Evolutionary conservation across 1,139 yeast genomes (phyloP), one percentile per base, ranked within the genome.

Genomic region (Kurtzmaniella quercitrusa): DNA sequence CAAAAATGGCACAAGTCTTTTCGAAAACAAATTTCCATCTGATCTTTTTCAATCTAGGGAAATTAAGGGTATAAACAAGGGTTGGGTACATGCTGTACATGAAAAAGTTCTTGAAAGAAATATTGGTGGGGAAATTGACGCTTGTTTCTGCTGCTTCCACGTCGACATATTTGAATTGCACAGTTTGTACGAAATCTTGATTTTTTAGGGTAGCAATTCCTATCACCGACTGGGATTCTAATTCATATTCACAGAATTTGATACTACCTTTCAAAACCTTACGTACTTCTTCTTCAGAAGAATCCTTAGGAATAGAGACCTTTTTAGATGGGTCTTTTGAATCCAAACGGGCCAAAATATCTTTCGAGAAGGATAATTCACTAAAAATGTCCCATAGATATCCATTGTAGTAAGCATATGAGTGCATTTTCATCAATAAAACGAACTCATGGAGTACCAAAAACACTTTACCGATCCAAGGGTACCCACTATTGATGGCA

Each of bases 21-120:
- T 79, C 82, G n/a, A 70, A 58, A 2, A 90, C 82, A 57, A 85
- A 90, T 1, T 59, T 44, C 85, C 87, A 79, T 54, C 96, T 76
- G 40, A 93, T 81, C 33, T 60, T 63, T 15, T 73, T 61, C 0
- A 90, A 88, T 52, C 96, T 73, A 27, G 97, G 96, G 57, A 81
- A 91, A 46, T 82, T 83, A 40, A 86, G 75, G 47, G 85, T 82
- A 56, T 85, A 86, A 25, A 93, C 95, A 44, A 90, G 65, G 0
- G 95, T 87, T n/a, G 98, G 98, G 59, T 79, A 90, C 95, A 88
- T 85, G 17, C 95, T 71, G 64, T 75, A 93, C 61, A 70, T 74
- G 59, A 90, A 88, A 59, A 75, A 91, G 63, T 90, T 84, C 40
- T 45, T 47, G 7, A 82, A 49, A n/a, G 79, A 79, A 48, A 94